Percentiles rank a stretch among this genome's conserved stretches.
Conservation (phyloP, 148 eudicot genomes). For the Vaccinium darrowii region DNA sequence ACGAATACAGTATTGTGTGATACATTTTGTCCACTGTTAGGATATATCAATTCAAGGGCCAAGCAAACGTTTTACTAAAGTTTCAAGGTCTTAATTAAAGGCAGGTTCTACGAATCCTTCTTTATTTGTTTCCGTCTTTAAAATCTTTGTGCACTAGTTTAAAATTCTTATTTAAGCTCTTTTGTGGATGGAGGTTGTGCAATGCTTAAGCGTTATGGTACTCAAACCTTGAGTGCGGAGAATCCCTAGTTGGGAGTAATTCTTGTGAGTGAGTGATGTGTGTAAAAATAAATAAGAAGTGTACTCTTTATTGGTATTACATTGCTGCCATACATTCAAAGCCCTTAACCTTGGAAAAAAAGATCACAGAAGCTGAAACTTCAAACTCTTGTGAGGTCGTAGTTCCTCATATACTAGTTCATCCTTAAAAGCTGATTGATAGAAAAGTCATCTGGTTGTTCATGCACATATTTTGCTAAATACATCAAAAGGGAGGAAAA, state of each 20-base stretch:
- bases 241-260: too few species aligned
- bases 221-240: too few species aligned
- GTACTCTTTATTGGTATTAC: not conserved
- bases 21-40: not conserved
- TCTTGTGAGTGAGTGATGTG: too few species aligned
- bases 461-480: not conserved
- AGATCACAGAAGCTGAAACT: not conserved
- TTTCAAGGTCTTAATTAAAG: not conserved
- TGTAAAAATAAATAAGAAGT: not conserved
- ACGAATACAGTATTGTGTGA: not conserved
- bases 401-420: not conserved
- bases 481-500: not conserved
- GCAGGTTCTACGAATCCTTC: not conserved
- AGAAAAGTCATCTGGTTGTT: not conserved
- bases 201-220: not conserved
- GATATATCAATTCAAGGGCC: not conserved
- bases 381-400: not conserved
- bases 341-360: not conserved
- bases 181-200: not conserved
- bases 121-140: not conserved
- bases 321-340: too few species aligned
- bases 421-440: not conserved
- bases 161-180: not conserved
- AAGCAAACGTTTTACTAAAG: not conserved
- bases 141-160: not conserved